Conservation (phyloP, 78 protist species). For the Dictyostelium citrinum region DNA sequence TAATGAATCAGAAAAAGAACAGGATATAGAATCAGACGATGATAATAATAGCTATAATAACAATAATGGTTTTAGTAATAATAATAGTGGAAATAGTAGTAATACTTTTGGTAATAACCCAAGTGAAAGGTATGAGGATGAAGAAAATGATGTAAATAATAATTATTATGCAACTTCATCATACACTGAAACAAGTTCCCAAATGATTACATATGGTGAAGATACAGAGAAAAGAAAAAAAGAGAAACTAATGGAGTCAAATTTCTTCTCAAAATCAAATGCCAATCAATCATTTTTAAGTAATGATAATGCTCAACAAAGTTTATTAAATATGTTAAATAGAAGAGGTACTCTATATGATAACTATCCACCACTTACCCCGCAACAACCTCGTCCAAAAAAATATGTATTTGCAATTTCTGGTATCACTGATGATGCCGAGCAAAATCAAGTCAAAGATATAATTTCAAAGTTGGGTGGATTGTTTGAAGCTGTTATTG, state of each 20-base stretch:
- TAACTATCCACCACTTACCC: neutral
- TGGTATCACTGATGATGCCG: neutral
- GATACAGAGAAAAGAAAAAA: neutral
- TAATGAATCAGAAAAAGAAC: neutral
- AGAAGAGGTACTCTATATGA: neutral
- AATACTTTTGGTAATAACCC: neutral
- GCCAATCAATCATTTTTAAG: neutral
- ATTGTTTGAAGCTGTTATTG: neutral
- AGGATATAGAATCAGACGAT: neutral
- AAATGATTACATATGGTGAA: constrained; percentile 18
- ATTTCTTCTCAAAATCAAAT: neutral
- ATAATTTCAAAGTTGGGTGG: neutral
- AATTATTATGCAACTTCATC: neutral
- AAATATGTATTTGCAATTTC: neutral
- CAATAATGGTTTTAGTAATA: neutral
- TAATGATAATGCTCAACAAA: neutral
- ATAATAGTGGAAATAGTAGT: neutral
- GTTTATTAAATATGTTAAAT: neutral
- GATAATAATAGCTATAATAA: neutral
- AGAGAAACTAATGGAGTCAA: constrained; percentile 10
- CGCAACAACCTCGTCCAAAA: neutral
- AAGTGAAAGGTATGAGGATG: neutral
- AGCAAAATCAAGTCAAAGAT: neutral
- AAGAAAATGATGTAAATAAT: neutral
- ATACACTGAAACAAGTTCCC: neutral